Base-by-base conservation (phyloP, 345 rosid species). In the Euphorbia tirucalli region DNA sequence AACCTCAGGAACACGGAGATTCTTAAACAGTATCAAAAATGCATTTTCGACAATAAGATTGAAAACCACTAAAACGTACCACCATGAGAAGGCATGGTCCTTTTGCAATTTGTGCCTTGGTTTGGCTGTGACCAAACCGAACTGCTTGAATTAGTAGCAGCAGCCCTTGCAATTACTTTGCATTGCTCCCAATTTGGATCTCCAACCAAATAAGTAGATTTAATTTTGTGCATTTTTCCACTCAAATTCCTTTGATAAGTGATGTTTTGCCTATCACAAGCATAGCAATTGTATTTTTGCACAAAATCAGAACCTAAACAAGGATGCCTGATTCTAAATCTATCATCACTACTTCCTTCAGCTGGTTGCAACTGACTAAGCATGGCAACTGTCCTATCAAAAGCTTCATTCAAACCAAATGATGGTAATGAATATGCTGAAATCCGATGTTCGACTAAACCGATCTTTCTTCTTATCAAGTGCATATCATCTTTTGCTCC, bases 351-450 rank as follows among this genome's bases (percentile, higher is more conserved):
- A 57, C 68, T 74, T 73, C 73, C 71, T 48, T 28, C 32, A 11
- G 21, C 52, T 0, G 16, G 63, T 68, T 75, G 74, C 60, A 58
- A 50, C 68, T 62, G 79, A 32, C 69, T 65, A 37, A 88, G 72
- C 82, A 83, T 80, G 57, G 61, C 66, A 27, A 88, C 65, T 30
- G 89, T 77, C 81, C 89, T 79, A 55, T 87, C 90, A 79, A 84
- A 88, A 71, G 89, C 87, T 69, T 68, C 85, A 31, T 74, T 87
- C 84, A 86, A 71, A 52, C 93, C 89, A 78, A 85, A 83, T 35
- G 82, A 76, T 0, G 85, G 83, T 55, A 85, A 69, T 2, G 90
- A 85, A 65, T 81, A 81, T 9, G 86, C 85, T 72, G 81, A 80
- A 66, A 88, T 71, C 41, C 49, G 50, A 76, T 82, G 78, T 69